These are phyloP conservation scores for Metschnikowia santaceciliae DNA, from an alignment of 805 yeast species.

Conservation along the genomic window DNA sequence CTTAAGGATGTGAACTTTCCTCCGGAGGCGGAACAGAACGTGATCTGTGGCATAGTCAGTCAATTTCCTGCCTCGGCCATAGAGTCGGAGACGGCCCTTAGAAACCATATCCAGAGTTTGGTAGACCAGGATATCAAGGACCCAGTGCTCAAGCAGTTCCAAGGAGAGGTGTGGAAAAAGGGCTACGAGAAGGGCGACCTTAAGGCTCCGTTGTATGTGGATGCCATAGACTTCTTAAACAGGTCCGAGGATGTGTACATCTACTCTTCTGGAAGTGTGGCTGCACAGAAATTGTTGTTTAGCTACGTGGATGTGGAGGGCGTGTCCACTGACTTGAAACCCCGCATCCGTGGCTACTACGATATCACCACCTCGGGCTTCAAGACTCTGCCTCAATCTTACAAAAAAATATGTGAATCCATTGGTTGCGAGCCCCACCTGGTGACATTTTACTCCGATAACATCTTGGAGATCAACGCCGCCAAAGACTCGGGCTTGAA, in stretches of 20 bases:
- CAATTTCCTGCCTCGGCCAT: constrained; percentile 43
- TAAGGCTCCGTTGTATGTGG: constrained; percentile 70
- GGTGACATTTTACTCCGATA: constrained; percentile 75
- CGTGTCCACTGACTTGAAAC: constrained; percentile 48
- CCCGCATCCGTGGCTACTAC: constrained; percentile 60
- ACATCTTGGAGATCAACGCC: constrained; percentile 70
- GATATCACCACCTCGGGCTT: constrained; percentile 84
- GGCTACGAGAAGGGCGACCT: constrained; percentile 80
- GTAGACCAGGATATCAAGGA: constrained; percentile 73
- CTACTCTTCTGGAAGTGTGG: constrained; percentile 85
- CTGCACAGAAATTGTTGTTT: constrained; percentile 80
- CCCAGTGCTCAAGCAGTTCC: constrained; percentile 68
- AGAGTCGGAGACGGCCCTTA: constrained; percentile 28
- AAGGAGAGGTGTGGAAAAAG: constrained; percentile 76
- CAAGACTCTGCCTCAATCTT: constrained; percentile 57
- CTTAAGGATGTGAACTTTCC: constrained; percentile 27
- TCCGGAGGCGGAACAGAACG: constrained; percentile 7
- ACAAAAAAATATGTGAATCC: constrained; percentile 47
- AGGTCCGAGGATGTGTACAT: constrained; percentile 48
- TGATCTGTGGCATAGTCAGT: constrained; percentile 29
- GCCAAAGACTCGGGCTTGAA: constrained; percentile 63
- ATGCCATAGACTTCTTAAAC: constrained; percentile 59
- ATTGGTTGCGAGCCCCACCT: constrained; percentile 33
- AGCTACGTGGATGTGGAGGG: constrained; percentile 47
- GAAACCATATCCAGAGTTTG: constrained; percentile 49